Percentiles rank a stretch among this genome's conserved stretches.
These are phyloP conservation scores for Xylaria flabelliformis DNA, from an alignment of 495 filamentous ascomycete genomes.

Conservation along the genomic window DNA sequence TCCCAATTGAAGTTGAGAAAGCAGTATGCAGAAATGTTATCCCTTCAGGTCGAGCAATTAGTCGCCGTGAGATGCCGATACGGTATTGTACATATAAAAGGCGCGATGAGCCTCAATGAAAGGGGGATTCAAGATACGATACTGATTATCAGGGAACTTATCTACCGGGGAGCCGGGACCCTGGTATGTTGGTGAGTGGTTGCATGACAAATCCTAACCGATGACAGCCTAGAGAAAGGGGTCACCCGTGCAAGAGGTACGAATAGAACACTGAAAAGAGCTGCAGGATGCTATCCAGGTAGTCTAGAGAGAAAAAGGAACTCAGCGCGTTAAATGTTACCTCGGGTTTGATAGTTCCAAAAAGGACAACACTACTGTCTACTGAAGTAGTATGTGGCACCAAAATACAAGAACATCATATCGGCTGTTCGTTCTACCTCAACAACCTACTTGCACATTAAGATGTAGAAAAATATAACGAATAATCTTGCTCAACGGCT, in stretches of 20 bases:
- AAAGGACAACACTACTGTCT: no score
- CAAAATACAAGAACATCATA: no score
- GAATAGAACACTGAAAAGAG: background rate
- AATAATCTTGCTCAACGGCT: no score
- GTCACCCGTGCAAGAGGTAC: background rate
- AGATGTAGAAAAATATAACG: no score
- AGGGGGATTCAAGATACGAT: background rate
- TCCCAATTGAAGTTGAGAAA: background rate
- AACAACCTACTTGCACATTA: no score
- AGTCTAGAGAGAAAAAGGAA: background rate
- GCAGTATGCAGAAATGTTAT: background rate
- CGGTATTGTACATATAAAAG: background rate
- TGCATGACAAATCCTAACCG: constrained; percentile 1
- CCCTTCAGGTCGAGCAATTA: background rate
- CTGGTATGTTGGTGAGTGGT: background rate
- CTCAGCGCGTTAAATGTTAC: background rate
- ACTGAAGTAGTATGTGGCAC: no score
- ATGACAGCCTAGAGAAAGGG: constrained; percentile 1
- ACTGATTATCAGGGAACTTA: background rate
- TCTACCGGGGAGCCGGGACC: background rate
- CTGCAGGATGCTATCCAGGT: background rate
- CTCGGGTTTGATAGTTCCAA: no score
- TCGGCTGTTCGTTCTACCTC: no score
- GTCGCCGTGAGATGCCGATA: background rate
- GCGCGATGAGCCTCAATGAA: background rate